Percentiles rank a stretch among this genome's conserved stretches.
Conservation (phyloP, 352 stramenopile species). For the Elongisporangium prolatum region DNA sequence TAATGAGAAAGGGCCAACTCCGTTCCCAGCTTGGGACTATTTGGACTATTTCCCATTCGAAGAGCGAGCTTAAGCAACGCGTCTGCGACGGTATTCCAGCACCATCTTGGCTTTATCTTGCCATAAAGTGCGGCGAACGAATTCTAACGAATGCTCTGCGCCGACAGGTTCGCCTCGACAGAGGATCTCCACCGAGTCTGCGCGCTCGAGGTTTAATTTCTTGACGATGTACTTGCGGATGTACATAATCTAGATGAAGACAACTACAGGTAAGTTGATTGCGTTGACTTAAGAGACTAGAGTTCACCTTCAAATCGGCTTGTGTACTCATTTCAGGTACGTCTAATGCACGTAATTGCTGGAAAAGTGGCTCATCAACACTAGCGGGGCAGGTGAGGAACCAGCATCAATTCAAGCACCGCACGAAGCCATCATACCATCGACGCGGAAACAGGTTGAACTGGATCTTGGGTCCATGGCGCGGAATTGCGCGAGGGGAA, state of each 20-base stretch:
- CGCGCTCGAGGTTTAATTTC: conserved; percentile 25
- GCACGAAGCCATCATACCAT: conserved; percentile 16
- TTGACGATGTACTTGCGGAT: conserved; percentile 62
- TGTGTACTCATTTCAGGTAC: conserved; percentile 34
- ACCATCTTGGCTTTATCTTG: conserved; percentile 38
- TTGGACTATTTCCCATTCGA: neutral
- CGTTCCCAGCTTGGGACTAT: too few species aligned
- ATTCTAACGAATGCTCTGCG: conserved; percentile 60
- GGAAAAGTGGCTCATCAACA: conserved; percentile 35
- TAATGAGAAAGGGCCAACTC: neutral
- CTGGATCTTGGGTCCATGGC: conserved; percentile 24
- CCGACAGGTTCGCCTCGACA: conserved; percentile 40
- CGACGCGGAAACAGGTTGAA: conserved; percentile 43
- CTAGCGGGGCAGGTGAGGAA: conserved; percentile 8
- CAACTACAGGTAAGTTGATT: neutral
- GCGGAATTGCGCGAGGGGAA: conserved; percentile 22
- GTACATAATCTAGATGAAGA: conserved; percentile 35
- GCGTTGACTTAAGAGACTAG: neutral
- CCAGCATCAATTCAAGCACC: neutral
- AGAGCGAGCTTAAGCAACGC: neutral
- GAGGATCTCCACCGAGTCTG: conserved; percentile 55
- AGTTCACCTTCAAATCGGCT: conserved; percentile 33
- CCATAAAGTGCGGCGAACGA: conserved; percentile 60
- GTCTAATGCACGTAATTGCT: conserved; percentile 24
- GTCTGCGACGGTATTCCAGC: conserved; percentile 44